Percentiles rank a stretch among this genome's conserved stretches.
phyloP scores from a whole-genome alignment of 805 yeast genomes.

The Alloascoidea hylecoeti region DNA sequence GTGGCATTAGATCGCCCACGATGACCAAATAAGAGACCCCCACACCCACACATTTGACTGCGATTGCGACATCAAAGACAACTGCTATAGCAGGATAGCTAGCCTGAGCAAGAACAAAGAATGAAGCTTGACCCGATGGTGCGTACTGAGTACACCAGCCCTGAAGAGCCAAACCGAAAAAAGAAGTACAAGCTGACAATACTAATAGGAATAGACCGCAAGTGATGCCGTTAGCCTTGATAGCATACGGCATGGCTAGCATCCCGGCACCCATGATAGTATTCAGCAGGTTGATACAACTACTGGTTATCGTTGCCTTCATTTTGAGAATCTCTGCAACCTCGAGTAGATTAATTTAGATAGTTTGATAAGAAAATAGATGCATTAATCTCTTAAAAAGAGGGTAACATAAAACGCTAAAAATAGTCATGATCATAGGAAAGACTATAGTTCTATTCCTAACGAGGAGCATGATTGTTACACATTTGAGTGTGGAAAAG shows the following conservation, averaged over 20 bases:
- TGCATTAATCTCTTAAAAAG: neutral
- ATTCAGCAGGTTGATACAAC: constrained; percentile 50
- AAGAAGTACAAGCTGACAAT: constrained; percentile 51
- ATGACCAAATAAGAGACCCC: constrained; percentile 63
- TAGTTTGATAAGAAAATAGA: neutral
- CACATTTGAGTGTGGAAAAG: too few species aligned
- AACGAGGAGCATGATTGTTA: too few species aligned
- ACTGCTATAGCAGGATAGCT: constrained; percentile 60
- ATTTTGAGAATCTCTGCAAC: neutral
- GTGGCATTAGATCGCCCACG: constrained; percentile 66
- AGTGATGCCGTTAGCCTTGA: constrained; percentile 45
- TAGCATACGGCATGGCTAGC: constrained; percentile 63
- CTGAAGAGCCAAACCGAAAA: constrained; percentile 50
- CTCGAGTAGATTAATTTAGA: too few species aligned
- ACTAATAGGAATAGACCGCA: constrained; percentile 40
- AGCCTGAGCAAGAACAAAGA: constrained; percentile 49
- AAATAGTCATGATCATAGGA: neutral
- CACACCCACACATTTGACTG: constrained; percentile 70
- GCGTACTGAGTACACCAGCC: constrained; percentile 40
- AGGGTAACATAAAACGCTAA: neutral
- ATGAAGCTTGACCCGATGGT: constrained; percentile 48
- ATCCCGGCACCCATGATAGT: constrained; percentile 73
- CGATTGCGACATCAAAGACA: constrained; percentile 59
- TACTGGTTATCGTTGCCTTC: constrained; percentile 34
- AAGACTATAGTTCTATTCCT: neutral